A percentile compares a stretch with the other conserved stretches of the same genome.
phyloP scores from a whole-genome alignment of 495 filamentous ascomycete genomes.

The Penicillium macrosclerotiorum region DNA sequence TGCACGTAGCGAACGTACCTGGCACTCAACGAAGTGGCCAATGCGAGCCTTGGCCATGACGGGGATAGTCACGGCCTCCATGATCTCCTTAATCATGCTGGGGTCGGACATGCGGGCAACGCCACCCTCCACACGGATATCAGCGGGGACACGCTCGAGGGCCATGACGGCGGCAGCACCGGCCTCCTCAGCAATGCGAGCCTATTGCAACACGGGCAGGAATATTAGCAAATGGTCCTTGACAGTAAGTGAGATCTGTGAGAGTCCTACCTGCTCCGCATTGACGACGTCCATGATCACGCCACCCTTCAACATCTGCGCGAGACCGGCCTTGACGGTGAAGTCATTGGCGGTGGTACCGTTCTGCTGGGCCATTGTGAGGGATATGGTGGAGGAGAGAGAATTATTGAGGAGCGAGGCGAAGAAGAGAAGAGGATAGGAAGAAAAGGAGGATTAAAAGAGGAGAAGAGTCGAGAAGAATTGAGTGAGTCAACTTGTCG shows the following conservation, averaged over 20 bases:
- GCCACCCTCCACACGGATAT: slow-evolving; percentile 89
- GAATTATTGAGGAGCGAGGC: slow-evolving; percentile 6
- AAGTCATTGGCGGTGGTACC: slow-evolving; percentile 49
- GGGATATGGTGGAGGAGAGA: slow-evolving; percentile 2
- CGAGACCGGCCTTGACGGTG: slow-evolving; percentile 87
- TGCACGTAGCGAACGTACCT: slow-evolving; percentile 45
- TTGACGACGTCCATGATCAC: slow-evolving; percentile 99
- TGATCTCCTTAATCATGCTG: slow-evolving; percentile 92
- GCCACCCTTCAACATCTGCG: slow-evolving; percentile 96
- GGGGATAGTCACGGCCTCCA: slow-evolving; percentile 94
- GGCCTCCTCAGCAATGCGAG: slow-evolving; percentile 95
- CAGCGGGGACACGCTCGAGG: slow-evolving; percentile 93
- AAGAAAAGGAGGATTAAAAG: slow-evolving; percentile 6
- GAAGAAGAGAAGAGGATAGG: not conserved
- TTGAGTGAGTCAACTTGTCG: slow-evolving; percentile 20
- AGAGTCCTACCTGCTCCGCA: slow-evolving; percentile 67
- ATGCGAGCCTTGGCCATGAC: slow-evolving; percentile 99
- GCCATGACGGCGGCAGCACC: slow-evolving; percentile 98
- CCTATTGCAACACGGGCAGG: slow-evolving; percentile 47
- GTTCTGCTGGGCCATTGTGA: slow-evolving; percentile 40
- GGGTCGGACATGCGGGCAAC: slow-evolving; percentile 98
- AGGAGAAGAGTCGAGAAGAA: not conserved
- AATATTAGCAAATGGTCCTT: not conserved
- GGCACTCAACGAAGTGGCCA: slow-evolving; percentile 96
- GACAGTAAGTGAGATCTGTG: not conserved